Base-by-base conservation (phyloP, 139 green algal species). In the Pleodorina starrii region DNA sequence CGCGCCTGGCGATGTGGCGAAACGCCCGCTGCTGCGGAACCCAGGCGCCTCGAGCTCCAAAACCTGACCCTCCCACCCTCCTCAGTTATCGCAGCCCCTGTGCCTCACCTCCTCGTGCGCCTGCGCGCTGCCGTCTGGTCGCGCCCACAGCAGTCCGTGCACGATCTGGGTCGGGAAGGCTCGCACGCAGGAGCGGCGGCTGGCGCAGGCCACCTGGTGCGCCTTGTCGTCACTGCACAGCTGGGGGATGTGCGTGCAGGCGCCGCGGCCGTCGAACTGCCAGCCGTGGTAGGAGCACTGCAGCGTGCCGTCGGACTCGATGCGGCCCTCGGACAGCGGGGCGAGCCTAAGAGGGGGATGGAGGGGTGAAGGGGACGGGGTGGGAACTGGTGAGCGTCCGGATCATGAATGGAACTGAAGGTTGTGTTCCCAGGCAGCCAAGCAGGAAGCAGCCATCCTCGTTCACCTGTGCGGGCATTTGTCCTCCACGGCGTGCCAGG, bases 271-370 rank as follows among this genome's bases (percentile, higher is more conserved):
- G 66, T 90, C 32, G 72, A 94, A 94, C 46, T 79, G 57, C 91
- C 91, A 94, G 16, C 77, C 91, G 74, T 94, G 91, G 66, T 94
- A 94, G 43, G 88, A 74, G 80, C 91, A 94, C 85, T 92, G 51
- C 51, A 94, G 89, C 14, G 69, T 90, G 59, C 89, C 91, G 73
- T 94, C 91, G 11, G 36, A 29, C 59, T 94, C 89, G n/a, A 94
- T 54, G 23, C 91, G 89, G 12, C 91, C 91, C 85, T 94, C 83
- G 16, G 66, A 90, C 73, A 94, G 80, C 14, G 91, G 91, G 0
- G 89, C 91, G 44, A 94, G 87, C 44, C 94, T 90, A 74, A 7
- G 38, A 21, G 4, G 27, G 23, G 36, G 46, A n/a, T n/a, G n/a
- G n/a, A n/a, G n/a, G n/a, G n/a, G n/a, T n/a, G n/a, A 38, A 19